These are phyloP conservation scores for Vaucheria bursata DNA, from an alignment of 352 stramenopile species.

Conservation along the genomic window DNA sequence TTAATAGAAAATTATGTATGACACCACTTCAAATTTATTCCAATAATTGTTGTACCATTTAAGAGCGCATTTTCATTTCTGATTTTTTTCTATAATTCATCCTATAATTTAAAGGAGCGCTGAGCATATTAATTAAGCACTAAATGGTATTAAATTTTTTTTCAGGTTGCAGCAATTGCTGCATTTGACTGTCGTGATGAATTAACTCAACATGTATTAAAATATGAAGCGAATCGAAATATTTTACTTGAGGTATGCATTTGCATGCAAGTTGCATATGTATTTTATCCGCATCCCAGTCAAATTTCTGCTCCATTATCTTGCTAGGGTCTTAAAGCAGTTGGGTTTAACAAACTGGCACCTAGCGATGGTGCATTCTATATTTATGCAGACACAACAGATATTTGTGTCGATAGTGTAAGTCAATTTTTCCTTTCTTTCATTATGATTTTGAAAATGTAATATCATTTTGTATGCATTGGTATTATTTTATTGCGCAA, in stretches of 20 bases:
- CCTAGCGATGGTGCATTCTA: constrained; percentile 67
- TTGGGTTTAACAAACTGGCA: constrained; percentile 56
- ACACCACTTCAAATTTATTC: too few species aligned
- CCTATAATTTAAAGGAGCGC: too few species aligned
- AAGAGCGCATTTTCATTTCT: too few species aligned
- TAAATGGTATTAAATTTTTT: too few species aligned
- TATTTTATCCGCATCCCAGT: too few species aligned
- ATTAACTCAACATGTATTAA: constrained; percentile 57
- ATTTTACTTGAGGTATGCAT: constrained; percentile 51
- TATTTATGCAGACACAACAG: constrained; percentile 58
- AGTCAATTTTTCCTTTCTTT: neutral
- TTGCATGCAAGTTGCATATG: neutral
- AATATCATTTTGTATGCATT: too few species aligned
- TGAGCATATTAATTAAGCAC: too few species aligned
- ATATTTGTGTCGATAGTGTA: constrained; percentile 7
- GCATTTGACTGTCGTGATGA: constrained; percentile 57
- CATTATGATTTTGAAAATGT: neutral
- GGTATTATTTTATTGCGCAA: too few species aligned
- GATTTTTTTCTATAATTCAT: too few species aligned
- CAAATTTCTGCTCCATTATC: too few species aligned
- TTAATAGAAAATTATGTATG: too few species aligned
- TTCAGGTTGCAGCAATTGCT: constrained; percentile 53
- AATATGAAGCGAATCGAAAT: constrained; percentile 55
- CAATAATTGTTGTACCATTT: too few species aligned
- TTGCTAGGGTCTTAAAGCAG: constrained; percentile 51